Base-by-base conservation (phyloP, 176 grass and related monocot species). In the barley (Hordeum vulgare) region DNA sequence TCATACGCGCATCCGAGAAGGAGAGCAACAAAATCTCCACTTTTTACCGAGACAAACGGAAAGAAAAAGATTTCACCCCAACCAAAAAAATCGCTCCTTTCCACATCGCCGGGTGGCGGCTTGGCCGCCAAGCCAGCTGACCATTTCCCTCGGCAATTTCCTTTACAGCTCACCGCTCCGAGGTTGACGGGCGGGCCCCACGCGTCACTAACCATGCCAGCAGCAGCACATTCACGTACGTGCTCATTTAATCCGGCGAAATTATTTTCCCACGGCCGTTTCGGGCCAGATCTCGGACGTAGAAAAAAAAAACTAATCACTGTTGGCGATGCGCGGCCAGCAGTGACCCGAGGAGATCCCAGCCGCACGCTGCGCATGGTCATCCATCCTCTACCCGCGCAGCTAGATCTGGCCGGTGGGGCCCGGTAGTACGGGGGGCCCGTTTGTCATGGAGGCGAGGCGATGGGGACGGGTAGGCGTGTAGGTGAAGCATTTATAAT, bases 401-500 rank as follows among this genome's bases (percentile, higher is more conserved):
- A 10, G 42, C 57, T 15, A 57, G 71, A 83, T 84, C 66, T 57
- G 66, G 41, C 20, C 26, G 20, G 78, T 71, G 71, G 71, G 72
- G 0, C 64, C 42, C 42, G 24, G 7, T 11, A 5, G 13, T 1
- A 0, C 1, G 0, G 0, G 0, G 83, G 72, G 0, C 88, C 79
- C 79, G 27, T 27, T 0, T 9, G 83, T 90, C 66, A 90, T 58
- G 0, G 62, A 8, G 0, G 0, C 0, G 0, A 0, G 2, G 0
- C 0, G 58, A 66, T 5, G 11, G 42, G 0, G 78, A 0, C 8
- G 1, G 1, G 65, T 14, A 47, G 14, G 8, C 79, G 74, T 78
- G 79, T 13, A 35, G 66, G 27, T 45, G 63, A 83, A 86, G 84
- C 66, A 77, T 90, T 83, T 82, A 82, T 73, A 34, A 78, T 78